Conservation (phyloP, 1,139 yeast genomes). For the Taiozyma sp. region DNA sequence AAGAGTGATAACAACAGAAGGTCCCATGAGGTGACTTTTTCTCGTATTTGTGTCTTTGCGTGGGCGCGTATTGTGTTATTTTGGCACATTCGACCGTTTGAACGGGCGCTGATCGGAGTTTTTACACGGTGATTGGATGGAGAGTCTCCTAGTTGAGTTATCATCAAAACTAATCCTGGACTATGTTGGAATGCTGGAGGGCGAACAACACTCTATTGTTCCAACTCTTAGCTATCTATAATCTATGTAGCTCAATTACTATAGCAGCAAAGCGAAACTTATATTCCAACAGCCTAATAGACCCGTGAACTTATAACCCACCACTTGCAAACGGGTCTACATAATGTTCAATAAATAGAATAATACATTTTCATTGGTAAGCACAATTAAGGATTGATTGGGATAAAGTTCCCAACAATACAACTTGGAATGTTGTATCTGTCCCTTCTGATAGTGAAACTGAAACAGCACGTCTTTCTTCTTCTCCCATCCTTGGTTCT, state of each 20-base stretch:
- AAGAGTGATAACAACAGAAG: not conserved
- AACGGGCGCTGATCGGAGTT: not conserved
- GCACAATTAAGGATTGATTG: slow-evolving; percentile 37
- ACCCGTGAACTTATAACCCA: too few species aligned
- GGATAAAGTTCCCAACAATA: slow-evolving; percentile 93
- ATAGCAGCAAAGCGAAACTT: too few species aligned
- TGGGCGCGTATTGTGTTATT: not conserved
- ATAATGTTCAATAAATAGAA: not conserved
- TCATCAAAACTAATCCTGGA: too few species aligned
- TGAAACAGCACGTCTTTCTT: slow-evolving; percentile 84
- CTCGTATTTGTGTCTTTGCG: too few species aligned
- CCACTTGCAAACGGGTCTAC: not conserved
- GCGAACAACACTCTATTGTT: not conserved
- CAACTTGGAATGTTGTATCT: slow-evolving; percentile 94
- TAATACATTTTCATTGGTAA: not conserved
- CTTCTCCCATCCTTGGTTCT: slow-evolving; percentile 80
- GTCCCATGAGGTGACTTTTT: too few species aligned
- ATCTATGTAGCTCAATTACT: not conserved
- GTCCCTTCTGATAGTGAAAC: slow-evolving; percentile 91
- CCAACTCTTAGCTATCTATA: not conserved
- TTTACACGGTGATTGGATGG: not conserved
- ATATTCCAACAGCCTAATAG: too few species aligned
- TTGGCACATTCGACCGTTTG: too few species aligned
- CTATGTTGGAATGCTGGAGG: not conserved
- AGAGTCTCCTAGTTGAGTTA: not conserved